Conservation (phyloP, 768 basidiomycete species). For the Mycena metata region DNA sequence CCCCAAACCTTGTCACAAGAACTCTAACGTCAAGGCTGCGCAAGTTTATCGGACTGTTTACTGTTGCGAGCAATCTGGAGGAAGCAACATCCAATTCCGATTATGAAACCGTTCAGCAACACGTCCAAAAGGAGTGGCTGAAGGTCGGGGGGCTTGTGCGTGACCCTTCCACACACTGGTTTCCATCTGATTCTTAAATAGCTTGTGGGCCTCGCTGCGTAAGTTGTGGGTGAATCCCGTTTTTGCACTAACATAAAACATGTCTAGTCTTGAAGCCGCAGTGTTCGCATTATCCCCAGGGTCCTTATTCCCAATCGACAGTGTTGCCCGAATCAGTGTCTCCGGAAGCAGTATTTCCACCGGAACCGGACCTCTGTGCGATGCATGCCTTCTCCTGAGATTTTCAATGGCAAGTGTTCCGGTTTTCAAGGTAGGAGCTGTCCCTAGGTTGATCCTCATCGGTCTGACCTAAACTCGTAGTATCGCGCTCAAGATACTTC, state of each 20-base stretch:
- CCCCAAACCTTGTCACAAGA: neutral
- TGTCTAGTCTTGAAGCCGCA: constrained; percentile 5
- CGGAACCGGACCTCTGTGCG: constrained; percentile 1
- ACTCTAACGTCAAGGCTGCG: neutral
- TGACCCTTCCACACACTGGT: neutral
- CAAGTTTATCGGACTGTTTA: neutral
- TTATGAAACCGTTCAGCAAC: constrained; percentile 5
- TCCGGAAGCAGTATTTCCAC: constrained; percentile 18
- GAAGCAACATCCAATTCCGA: neutral
- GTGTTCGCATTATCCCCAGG: constrained; percentile 13
- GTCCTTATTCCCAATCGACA: constrained; percentile 10
- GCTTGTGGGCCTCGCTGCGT: constrained; percentile 11
- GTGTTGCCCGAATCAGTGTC: constrained; percentile 7
- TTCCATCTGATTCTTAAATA: neutral
- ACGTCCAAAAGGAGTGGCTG: constrained; percentile 11
- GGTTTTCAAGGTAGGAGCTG: constrained; percentile 11
- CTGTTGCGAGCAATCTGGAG: constrained; percentile 2
- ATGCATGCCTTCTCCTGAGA: constrained; percentile 10
- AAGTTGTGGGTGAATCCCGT: neutral
- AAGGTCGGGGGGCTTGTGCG: constrained; percentile 9
- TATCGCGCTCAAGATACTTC: constrained; percentile 9
- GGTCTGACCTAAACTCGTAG: neutral
- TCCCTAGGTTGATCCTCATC: neutral
- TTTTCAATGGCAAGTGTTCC: neutral
- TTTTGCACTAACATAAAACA: neutral